Percentiles rank a stretch among this genome's conserved stretches.
Conservation (phyloP, 176 grass and related monocot species). For the Carex myosuroides region DNA sequence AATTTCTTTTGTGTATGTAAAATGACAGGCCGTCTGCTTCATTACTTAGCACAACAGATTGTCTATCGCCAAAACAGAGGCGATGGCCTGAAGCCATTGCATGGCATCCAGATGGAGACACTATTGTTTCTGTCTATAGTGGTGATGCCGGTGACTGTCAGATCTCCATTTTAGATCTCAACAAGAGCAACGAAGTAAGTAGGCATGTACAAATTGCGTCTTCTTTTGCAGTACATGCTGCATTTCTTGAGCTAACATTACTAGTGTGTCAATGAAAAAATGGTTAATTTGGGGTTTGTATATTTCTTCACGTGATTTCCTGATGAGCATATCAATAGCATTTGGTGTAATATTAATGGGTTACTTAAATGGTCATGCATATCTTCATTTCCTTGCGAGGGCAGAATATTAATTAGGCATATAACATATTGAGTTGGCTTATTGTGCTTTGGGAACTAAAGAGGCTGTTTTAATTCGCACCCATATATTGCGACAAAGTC, state of each 20-base stretch:
- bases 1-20: constrained; percentile 10
- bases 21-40: constrained; percentile 48
- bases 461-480: too few relatives aligned
- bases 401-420: neutral
- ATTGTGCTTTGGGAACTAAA: too few relatives aligned
- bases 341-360: neutral
- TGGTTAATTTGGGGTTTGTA: neutral
- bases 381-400: neutral
- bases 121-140: constrained; percentile 84
- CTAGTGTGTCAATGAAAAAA: neutral
- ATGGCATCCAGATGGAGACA: constrained; percentile 85
- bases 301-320: neutral
- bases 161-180: constrained; percentile 86
- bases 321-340: neutral
- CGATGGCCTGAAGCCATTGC: constrained; percentile 91
- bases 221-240: neutral
- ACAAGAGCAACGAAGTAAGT: constrained; percentile 75
- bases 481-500: too few relatives aligned
- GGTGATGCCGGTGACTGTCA: constrained; percentile 73
- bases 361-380: neutral
- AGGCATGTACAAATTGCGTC: constrained; percentile 22
- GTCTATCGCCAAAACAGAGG: constrained; percentile 81
- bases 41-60: constrained; percentile 70
- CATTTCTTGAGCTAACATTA: neutral
- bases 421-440: too few relatives aligned